These are phyloP conservation scores for Claviceps cyperi DNA, from an alignment of 2,329 filamentous ascomycete genomes.

Conservation along the genomic window DNA sequence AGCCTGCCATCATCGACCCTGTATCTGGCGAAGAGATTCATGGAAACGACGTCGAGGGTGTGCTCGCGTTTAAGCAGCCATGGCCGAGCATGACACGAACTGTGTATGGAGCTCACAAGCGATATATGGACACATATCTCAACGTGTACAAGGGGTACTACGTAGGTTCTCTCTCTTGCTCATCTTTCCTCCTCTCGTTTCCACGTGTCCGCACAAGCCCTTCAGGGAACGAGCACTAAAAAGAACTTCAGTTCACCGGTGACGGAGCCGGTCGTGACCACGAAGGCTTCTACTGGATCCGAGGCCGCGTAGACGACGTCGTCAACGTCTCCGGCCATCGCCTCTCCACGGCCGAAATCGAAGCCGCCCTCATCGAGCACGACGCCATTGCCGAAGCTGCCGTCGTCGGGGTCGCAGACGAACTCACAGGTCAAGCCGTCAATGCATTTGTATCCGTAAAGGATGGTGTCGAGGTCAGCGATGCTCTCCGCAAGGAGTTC, in stretches of 20 bases:
- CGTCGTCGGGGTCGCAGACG: conserved; percentile 84
- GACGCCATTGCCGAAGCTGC: conserved; percentile 81
- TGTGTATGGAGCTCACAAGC: conserved; percentile 93
- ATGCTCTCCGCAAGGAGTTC: conserved; percentile 83
- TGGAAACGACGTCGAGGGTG: conserved; percentile 94
- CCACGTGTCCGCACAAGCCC: not conserved
- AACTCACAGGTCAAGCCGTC: conserved; percentile 91
- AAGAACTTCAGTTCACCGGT: conserved; percentile 54
- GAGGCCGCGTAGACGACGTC: conserved; percentile 93
- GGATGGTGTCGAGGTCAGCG: conserved; percentile 59
- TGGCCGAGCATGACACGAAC: conserved; percentile 99
- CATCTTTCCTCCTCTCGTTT: not conserved
- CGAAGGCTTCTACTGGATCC: conserved; percentile 99
- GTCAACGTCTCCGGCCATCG: conserved; percentile 96
- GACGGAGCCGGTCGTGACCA: conserved; percentile 93
- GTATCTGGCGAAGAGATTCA: conserved; percentile 85
- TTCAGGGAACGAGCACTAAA: no score
- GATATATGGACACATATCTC: conserved; percentile 97
- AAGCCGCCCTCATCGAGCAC: conserved; percentile 91
- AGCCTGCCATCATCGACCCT: conserved; percentile 93
- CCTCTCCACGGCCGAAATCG: conserved; percentile 93
- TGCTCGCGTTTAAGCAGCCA: conserved; percentile 89
- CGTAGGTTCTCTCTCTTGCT: conserved; percentile 38
- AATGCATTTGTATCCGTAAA: conserved; percentile 94
- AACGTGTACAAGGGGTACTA: conserved; percentile 98